These are phyloP conservation scores for Spiromastix sp. DNA, from an alignment of 2,329 filamentous ascomycete genomes.

Conservation along the genomic window DNA sequence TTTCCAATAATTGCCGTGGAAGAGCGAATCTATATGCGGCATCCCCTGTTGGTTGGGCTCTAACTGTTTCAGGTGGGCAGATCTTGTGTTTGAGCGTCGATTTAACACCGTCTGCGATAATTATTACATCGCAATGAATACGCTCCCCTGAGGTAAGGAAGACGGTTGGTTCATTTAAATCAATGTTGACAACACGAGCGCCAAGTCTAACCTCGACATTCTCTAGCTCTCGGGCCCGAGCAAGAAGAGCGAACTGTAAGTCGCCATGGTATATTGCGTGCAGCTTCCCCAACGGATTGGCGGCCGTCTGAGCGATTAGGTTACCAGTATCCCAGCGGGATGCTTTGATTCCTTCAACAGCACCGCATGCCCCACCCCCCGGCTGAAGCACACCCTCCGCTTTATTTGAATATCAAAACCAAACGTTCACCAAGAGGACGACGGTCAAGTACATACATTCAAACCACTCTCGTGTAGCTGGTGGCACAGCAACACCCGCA, in stretches of 20 bases:
- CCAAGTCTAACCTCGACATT: conserved; percentile 56
- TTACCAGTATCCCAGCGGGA: background rate
- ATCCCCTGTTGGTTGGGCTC: conserved; percentile 40
- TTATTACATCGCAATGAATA: conserved; percentile 40
- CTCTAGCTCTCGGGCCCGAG: conserved; percentile 51
- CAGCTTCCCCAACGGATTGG: conserved; percentile 63
- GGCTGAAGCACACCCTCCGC: conserved; percentile 1
- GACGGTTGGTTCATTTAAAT: conserved; percentile 54
- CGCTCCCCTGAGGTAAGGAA: conserved; percentile 47
- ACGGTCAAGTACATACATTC: conserved; percentile 60
- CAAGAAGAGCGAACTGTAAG: conserved; percentile 57
- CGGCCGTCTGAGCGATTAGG: conserved; percentile 21
- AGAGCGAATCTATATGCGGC: conserved; percentile 47
- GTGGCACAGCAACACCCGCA: conserved; percentile 73
- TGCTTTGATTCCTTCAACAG: background rate
- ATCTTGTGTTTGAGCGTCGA: conserved; percentile 20
- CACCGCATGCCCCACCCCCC: conserved; percentile 28
- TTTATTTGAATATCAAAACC: conserved; percentile 17
- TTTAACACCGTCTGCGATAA: conserved; percentile 47
- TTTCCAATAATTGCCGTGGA: conserved; percentile 33
- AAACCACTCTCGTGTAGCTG: conserved; percentile 68
- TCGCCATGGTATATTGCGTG: conserved; percentile 67
- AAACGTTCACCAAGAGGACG: too few relatives aligned
- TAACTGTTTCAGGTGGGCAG: conserved; percentile 21
- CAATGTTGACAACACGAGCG: conserved; percentile 45